These are phyloP conservation scores for Alternaria sp. DNA, from an alignment of 2,329 filamentous ascomycete genomes.

Conservation along the genomic window DNA sequence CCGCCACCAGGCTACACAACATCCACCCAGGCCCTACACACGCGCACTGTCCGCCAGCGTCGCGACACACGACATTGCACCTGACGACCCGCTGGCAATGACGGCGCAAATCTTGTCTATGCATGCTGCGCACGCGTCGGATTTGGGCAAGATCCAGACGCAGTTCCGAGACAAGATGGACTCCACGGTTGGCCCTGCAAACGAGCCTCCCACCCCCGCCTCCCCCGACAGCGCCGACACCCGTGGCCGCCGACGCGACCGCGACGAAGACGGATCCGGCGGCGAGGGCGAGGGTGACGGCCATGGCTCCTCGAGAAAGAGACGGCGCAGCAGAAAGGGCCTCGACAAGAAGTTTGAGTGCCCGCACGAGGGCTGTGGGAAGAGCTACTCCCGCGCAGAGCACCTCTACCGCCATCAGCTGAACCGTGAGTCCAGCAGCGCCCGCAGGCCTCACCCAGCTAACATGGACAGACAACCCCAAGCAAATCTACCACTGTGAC, in stretches of 20 bases:
- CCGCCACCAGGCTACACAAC: constrained; percentile 26
- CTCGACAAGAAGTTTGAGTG: constrained; percentile 77
- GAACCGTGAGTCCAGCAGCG: constrained; percentile 69
- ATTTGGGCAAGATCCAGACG: constrained; percentile 43
- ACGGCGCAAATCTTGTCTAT: constrained; percentile 49
- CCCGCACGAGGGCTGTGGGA: constrained; percentile 84
- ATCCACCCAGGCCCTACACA: constrained; percentile 19
- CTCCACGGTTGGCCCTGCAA: constrained; percentile 29
- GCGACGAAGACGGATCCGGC: constrained; percentile 37
- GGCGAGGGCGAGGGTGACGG: constrained; percentile 39
- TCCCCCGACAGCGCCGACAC: constrained; percentile 44
- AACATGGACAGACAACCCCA: constrained; percentile 73
- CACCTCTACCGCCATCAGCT: constrained; percentile 96
- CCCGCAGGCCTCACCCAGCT: constrained; percentile 8
- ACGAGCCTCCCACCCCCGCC: constrained; percentile 41
- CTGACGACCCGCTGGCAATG: constrained; percentile 33
- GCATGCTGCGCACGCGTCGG: constrained; percentile 46
- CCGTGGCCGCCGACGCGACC: constrained; percentile 48
- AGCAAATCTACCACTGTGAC: constrained; percentile 93
- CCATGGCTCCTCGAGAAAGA: constrained; percentile 56
- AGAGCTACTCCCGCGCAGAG: constrained; percentile 95
- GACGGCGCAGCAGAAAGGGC: constrained; percentile 76
- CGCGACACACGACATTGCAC: constrained; percentile 14
- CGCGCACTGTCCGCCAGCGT: constrained; percentile 16
- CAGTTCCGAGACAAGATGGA: constrained; percentile 47